Conservation (phyloP, 805 yeast genomes). For the Zygoascus flipseniorum region DNA sequence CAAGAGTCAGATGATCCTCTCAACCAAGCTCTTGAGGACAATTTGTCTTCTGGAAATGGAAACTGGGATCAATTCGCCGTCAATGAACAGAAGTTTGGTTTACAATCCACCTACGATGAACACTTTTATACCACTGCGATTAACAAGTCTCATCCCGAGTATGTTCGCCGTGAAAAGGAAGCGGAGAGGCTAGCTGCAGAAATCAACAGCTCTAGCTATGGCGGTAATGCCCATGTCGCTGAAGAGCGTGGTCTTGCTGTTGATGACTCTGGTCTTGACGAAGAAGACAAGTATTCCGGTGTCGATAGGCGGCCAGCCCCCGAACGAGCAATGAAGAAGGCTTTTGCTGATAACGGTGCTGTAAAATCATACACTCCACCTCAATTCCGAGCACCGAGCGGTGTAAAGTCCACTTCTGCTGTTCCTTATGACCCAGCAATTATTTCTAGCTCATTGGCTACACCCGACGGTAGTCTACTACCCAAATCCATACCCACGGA, state of each 20-base stretch:
- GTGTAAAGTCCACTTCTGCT: conserved; percentile 24
- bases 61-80: conserved; percentile 92
- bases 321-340: conserved; percentile 1
- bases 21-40: conserved; percentile 31
- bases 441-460: conserved; percentile 31
- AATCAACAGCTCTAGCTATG: conserved; percentile 57
- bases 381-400: conserved; percentile 21
- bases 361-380: conserved; percentile 19
- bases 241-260: conserved; percentile 78
- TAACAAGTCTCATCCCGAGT: conserved; percentile 66
- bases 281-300: conserved; percentile 93
- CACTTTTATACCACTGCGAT: conserved; percentile 76
- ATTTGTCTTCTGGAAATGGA: conserved; percentile 1
- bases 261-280: conserved; percentile 85
- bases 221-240: conserved; percentile 72
- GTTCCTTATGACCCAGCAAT: conserved; percentile 54
- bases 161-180: conserved; percentile 47
- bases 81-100: conserved; percentile 85
- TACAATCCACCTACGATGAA: conserved; percentile 77
- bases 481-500: conserved; percentile 1
- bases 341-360: background rate
- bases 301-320: conserved; percentile 45
- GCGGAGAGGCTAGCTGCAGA: conserved; percentile 81
- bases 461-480: conserved; percentile 12
- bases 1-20: conserved; percentile 36